Evolutionary conservation across 1,284 basidiomycete species (phyloP), one percentile per base, ranked within the genome.

Genomic region (Xerocomus nothofagi): DNA sequence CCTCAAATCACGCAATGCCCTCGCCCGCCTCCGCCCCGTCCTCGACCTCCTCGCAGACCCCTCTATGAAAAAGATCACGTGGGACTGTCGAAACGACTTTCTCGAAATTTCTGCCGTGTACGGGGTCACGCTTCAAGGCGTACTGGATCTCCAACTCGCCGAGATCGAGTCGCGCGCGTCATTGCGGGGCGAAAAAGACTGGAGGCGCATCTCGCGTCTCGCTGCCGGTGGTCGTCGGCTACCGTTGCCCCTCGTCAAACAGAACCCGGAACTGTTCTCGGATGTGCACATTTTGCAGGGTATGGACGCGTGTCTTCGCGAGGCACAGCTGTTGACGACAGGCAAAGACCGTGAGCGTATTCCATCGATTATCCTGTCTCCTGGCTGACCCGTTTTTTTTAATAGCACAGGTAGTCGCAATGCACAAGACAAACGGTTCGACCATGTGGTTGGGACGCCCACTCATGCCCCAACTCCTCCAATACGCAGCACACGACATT

Each of bases 71-170:
- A 76, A 77, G 59, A 52, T 77, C 48, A 72, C 73, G 47, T 76
- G 75, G 74, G 74, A 76, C 52, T 75, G 74, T 15, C 66, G 73
- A 1, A 69, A 72, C 60, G 75, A 76, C 56, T 73, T 58, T 56
- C 55, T 72, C 26, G 75, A 76, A 55, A 62, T 77, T 2, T 56
- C 31, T 4, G 49, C 58, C 11, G 52, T 57, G 1, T 71, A 69
- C 30, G 67, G 63, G 2, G 57, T 71, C 9, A 23, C 38, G 0
- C 58, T 76, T 24, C 60, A 63, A 12, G 62, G 64, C 18, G 65
- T 74, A 6, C 55, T 77, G 15, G 74, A 76, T 47, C 63, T 76
- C 32, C 75, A 76, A 48, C 60, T 76, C n/a, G 73, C 61, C 4
- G 71, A 73, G 49, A 58, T 72, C 39, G 40, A 62, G 39, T 71